phyloP scores from a whole-genome alignment of 179 eudicot genomes.

The Amaranthus tricolor region DNA sequence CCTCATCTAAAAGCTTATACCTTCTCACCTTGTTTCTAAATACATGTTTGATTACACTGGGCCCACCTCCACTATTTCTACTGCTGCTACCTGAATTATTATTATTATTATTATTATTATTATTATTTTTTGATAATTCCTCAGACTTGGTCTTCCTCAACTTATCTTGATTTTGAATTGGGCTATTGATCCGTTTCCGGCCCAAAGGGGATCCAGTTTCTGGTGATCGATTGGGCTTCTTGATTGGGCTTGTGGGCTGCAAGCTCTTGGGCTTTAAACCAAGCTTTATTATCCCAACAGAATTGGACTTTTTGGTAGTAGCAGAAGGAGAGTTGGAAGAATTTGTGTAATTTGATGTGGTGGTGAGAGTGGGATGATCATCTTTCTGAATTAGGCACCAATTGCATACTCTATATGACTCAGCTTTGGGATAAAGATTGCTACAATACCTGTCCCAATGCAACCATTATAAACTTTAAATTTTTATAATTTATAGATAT shows the following conservation, averaged over 20 bases:
- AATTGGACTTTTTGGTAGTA: conserved; percentile 20
- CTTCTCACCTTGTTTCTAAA: conserved; percentile 72
- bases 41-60: conserved; percentile 44
- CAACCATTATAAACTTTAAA: no score
- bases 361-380: conserved; percentile 14
- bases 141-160: conserved; percentile 25
- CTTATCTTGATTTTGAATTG: conserved; percentile 5
- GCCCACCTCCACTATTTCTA: conserved; percentile 18
- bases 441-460: conserved; percentile 74
- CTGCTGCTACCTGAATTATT: conserved; percentile 19
- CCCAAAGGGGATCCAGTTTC: conserved; percentile 19
- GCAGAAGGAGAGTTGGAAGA: conserved; percentile 27
- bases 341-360: conserved; percentile 18
- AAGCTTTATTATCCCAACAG: conserved; percentile 5
- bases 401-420: conserved; percentile 65
- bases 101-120: conserved; percentile 3
- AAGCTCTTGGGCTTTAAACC: conserved; percentile 10
- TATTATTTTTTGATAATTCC: conserved; percentile 19
- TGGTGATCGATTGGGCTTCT: conserved; percentile 27
- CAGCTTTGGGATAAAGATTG: conserved; percentile 73
- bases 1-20: conserved; percentile 76
- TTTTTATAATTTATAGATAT: no score
- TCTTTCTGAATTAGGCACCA: conserved; percentile 65
- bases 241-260: conserved; percentile 32
- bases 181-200: conserved; percentile 17